Percentiles rank a stretch among this genome's conserved stretches.
These are phyloP conservation scores for Pyrenophora seminiperda DNA, from an alignment of 2,329 filamentous ascomycete genomes.

Conservation along the genomic window DNA sequence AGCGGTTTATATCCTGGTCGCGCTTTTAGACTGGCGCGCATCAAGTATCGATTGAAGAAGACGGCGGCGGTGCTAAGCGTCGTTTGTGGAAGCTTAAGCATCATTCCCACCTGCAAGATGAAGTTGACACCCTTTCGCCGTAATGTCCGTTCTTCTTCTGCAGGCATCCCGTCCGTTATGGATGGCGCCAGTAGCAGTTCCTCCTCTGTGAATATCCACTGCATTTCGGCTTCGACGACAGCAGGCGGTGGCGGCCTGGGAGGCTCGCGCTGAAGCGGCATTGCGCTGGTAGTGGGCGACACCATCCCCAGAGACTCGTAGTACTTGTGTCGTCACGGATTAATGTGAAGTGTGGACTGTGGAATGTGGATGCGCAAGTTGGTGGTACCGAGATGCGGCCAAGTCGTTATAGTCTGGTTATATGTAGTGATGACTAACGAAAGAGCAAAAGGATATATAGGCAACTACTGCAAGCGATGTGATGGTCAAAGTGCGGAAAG, in stretches of 20 bases:
- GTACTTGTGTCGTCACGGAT: background rate
- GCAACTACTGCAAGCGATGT: background rate
- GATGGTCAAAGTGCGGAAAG: background rate
- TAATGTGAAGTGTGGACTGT: background rate
- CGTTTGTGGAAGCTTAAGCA: slow-evolving; percentile 88
- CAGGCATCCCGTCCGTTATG: slow-evolving; percentile 77
- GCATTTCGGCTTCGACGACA: slow-evolving; percentile 63
- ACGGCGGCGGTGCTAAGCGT: slow-evolving; percentile 91
- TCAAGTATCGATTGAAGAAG: slow-evolving; percentile 95
- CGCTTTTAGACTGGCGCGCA: slow-evolving; percentile 81
- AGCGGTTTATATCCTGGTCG: slow-evolving; percentile 70
- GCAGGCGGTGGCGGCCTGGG: slow-evolving; percentile 50
- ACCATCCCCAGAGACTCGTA: slow-evolving; percentile 32
- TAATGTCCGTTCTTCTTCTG: slow-evolving; percentile 76
- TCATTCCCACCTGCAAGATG: slow-evolving; percentile 89
- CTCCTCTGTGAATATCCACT: slow-evolving; percentile 88
- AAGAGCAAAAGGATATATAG: background rate
- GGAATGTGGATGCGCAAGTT: background rate
- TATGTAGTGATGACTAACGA: background rate
- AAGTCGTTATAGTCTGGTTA: background rate
- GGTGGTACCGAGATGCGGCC: background rate
- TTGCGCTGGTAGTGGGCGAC: slow-evolving; percentile 28
- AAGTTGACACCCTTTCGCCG: slow-evolving; percentile 95
- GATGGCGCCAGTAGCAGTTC: slow-evolving; percentile 85
- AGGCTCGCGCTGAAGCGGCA: slow-evolving; percentile 35